Evolutionary conservation across 345 rosid species (phyloP), one percentile per base, ranked within the genome.

Genomic region (Boechera retrofracta): DNA sequence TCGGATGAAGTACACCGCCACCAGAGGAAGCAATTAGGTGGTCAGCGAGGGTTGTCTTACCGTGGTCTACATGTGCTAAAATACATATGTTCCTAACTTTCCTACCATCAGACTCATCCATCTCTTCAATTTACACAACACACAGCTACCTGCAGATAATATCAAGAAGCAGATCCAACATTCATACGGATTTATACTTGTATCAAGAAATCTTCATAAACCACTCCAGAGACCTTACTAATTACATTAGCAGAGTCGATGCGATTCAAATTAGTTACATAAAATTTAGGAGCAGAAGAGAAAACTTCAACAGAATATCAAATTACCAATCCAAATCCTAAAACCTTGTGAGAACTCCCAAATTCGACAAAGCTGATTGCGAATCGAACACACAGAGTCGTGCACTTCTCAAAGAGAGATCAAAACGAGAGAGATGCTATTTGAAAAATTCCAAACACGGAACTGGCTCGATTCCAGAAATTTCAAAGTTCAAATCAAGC

Each of bases 11-110:
- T 24, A 91, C 45, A 26, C 97, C 93, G 5, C 92, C 94, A 4
- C 95, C 95, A 0, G 90, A 80, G 32, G 96, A 86, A 53, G 97
- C 98, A 36, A 94, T 94, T 13, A 90, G 71, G 79, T 94, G 99
- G 55, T 92, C 96, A 13, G 99, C 99, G 29, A 95, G 92, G 0
- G 98, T 92, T 35, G 99, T 92, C 71, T 95, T 92, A 24, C 99
- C 99, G 64, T 95, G 99, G 82, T 95, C 99, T 35, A 92, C 99
- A 51, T 95, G 99, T 2, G 98, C 98, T 42, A 95, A 64, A 36
- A 95, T 91, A 78, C 98, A 89, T 6, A 91, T 91, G 75, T 95
- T 95, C 75, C 98, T 79, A 24, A 84, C 75, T 36, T 87, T 92
- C 42, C 35, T 75, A 11, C 83, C 71, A 70, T 82, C 89, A 65